Evolutionary conservation across 306 rosid species (phyloP), one percentile per base, ranked within the genome.

Genomic region (Prunus mume): DNA sequence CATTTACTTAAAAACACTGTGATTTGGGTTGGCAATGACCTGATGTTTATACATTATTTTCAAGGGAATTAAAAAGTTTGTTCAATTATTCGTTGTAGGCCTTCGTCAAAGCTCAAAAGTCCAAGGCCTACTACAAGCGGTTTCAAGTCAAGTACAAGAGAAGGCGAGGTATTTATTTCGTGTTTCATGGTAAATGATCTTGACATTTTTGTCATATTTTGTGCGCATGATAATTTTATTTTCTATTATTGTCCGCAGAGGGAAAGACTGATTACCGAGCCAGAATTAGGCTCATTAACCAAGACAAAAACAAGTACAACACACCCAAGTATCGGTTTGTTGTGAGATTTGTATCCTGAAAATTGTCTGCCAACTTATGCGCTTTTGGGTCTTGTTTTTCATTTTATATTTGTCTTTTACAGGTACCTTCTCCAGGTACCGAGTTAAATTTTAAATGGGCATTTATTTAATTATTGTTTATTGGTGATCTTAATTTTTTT

Each of bases 221-320:
- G 9, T 15, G 17, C 68, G 67, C 18, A 64, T 9, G 11, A 11
- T 1, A 11, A 6, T 60, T 45, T 60, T 30, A 14, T 41, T 20
- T 22, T 7, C 3, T 19, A 49, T 55, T 47, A 12, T 55, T 17
- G 15, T 73, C 20, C 10, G 2, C 93, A 95, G 98, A 85, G 86
- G 97, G 98, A 0, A 95, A 92, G 86, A 95, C 98, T 0, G 98
- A 95, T 57, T 95, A 95, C 67, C 80, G 98, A 0, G 98, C 98
- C 13, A 85, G 98, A 78, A 86, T 92, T 71, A 86, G 98, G 28
- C 73, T 94, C 55, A 92, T 95, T n/a, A 95, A 95, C 15, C 98
- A 95, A 47, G 98, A 95, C 64, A 94, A 94, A 68, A 94, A 94
- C 80, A 94, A 91, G 58, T 94, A 90, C 71, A 94, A 94, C 67